These are phyloP conservation scores for Vitis hybrid DNA, from an alignment of 177 flowering plant genomes.

Conservation along the genomic window DNA sequence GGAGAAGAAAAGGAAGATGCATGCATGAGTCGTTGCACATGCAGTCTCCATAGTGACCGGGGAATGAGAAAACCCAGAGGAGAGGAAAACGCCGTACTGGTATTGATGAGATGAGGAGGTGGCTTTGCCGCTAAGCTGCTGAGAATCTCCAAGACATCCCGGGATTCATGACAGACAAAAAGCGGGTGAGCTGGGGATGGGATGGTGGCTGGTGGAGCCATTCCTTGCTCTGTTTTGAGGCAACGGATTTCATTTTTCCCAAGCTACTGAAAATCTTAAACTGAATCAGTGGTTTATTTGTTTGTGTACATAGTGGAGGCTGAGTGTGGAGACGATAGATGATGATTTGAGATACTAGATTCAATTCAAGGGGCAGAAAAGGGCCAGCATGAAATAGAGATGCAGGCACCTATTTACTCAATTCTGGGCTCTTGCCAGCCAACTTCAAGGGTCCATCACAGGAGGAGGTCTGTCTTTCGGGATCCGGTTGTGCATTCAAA, in stretches of 20 bases:
- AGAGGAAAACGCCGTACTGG: background rate
- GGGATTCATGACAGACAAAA: background rate
- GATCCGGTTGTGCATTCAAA: background rate
- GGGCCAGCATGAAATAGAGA: too few relatives aligned
- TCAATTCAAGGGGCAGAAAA: too few relatives aligned
- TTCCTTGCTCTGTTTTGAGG: conserved; percentile 37
- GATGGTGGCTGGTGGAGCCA: conserved; percentile 8
- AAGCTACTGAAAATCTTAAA: background rate
- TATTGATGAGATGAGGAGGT: background rate
- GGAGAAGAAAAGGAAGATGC: too few relatives aligned
- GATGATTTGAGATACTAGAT: too few relatives aligned
- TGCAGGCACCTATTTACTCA: too few relatives aligned
- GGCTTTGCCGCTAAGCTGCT: conserved; percentile 14
- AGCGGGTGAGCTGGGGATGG: background rate
- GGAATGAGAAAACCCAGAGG: background rate
- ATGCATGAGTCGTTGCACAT: conserved; percentile 1
- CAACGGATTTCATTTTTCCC: conserved; percentile 8
- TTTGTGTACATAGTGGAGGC: too few relatives aligned
- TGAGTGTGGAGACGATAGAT: too few relatives aligned
- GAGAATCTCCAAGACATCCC: conserved; percentile 20
- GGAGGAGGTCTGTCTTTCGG: too few relatives aligned
- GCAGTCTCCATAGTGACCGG: background rate
- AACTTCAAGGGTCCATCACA: too few relatives aligned
- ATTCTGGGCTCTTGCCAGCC: too few relatives aligned
- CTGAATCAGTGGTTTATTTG: too few relatives aligned